Evolutionary conservation across 768 basidiomycete genomes (phyloP).

Genomic region (Botryobasidium botryosum): DNA sequence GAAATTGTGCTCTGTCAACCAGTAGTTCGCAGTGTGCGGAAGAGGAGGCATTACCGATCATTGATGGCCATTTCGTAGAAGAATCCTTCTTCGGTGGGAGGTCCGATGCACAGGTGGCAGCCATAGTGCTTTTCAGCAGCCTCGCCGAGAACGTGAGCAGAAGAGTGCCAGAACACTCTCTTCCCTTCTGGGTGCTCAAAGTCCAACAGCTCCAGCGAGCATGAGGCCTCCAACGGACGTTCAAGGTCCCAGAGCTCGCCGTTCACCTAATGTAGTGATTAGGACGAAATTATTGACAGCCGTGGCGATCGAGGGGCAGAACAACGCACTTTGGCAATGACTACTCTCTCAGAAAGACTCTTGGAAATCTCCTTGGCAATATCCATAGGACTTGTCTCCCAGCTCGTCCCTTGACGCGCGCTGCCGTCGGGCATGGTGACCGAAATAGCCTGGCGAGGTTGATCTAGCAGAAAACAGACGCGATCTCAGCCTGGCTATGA

Average conservation of each 20-base stretch:
- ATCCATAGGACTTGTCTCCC: constrained; percentile 90
- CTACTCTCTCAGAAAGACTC: constrained; percentile 69
- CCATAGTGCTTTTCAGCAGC: constrained; percentile 93
- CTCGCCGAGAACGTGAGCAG: constrained; percentile 94
- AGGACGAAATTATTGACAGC: neutral
- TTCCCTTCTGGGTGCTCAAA: constrained; percentile 92
- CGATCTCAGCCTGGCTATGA: neutral
- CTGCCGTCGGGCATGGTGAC: constrained; percentile 81
- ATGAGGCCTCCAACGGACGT: constrained; percentile 75
- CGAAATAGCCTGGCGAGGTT: constrained; percentile 68
- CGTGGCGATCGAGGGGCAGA: neutral
- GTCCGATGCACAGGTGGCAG: constrained; percentile 91
- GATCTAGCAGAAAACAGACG: constrained; percentile 20
- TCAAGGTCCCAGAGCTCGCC: constrained; percentile 87
- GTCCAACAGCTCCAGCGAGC: constrained; percentile 69
- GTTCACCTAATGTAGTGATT: constrained; percentile 49
- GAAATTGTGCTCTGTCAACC: no score
- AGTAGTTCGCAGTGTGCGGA: neutral
- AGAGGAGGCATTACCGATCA: constrained; percentile 34
- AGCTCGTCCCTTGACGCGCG: constrained; percentile 66
- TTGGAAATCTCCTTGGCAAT: constrained; percentile 79
- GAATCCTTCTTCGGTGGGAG: constrained; percentile 95
- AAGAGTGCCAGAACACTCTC: constrained; percentile 99
- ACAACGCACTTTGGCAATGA: constrained; percentile 71
- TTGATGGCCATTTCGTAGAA: constrained; percentile 97